Evolutionary conservation across 2,329 filamentous ascomycete genomes (phyloP), one percentile per base, ranked within the genome.

Genomic region (Fusarium xyrophilum): DNA sequence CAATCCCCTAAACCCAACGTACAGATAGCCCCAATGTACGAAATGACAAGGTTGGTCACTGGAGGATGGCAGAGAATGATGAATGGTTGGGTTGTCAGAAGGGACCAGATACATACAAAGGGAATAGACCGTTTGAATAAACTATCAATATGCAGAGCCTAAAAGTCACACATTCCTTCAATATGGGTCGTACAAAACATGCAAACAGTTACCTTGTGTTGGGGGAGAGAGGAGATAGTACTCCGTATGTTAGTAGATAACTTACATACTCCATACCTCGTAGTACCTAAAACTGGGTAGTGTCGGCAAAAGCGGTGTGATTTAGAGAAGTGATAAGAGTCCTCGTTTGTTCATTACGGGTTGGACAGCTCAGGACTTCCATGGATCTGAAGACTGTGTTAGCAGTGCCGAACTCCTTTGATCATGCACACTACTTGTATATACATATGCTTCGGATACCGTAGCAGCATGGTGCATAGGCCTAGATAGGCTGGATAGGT

Each of bases 261-360:
- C n/a, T n/a, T n/a, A n/a, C n/a, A n/a, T n/a, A n/a, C n/a, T n/a
- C n/a, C 23, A 25, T 17, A 33, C 32, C 14, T 33, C 17, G 17
- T 21, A 17, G 43, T 48, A 48, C 17, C 44, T 17, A 25, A 25
- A 48, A 25, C 28, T 48, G 21, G 15, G 15, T 17, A 48, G 25
- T 33, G 32, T 27, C 17, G 36, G 46, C 35, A 65, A 59, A 48
- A 43, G 65, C 65, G 65, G 65, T 68, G 65, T 68, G 65, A 65
- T 67, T 28, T 27, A 27, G 14, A 40, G 11, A 65, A 33, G 58
- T 65, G 60, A 63, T 35, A 48, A 55, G 46, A 53, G 32, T 32
- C 36, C 62, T 66, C 50, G 47, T 58, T 66, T 46, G 40, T 19
- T 40, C 25, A 17, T 39, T 30, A 9, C 19, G 27, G 14, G 30